Percentiles rank a stretch among this genome's conserved stretches.
These are phyloP conservation scores for Trametes meyenii DNA, from an alignment of 768 basidiomycete species.

Conservation along the genomic window DNA sequence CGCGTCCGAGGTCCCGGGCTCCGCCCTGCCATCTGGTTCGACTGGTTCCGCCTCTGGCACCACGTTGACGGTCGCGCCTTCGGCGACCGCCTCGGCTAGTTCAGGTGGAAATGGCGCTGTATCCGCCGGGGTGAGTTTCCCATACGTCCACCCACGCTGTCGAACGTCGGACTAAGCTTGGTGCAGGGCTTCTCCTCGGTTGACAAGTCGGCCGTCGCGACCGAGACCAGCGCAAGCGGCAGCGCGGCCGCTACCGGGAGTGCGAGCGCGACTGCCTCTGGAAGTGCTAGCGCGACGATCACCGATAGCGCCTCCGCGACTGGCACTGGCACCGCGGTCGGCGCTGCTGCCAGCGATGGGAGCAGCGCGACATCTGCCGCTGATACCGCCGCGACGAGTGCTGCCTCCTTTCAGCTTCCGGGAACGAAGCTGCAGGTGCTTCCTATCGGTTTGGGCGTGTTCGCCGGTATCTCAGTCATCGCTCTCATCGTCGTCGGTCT, in stretches of 20 bases:
- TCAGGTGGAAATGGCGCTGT: constrained; percentile 20
- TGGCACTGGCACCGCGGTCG: constrained; percentile 6
- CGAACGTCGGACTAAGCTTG: background rate
- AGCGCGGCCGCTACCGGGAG: constrained; percentile 1
- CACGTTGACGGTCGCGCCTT: background rate
- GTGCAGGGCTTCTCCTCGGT: constrained; percentile 19
- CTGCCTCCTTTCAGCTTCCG: constrained; percentile 60
- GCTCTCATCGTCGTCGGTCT: constrained; percentile 79
- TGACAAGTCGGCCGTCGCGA: constrained; percentile 10
- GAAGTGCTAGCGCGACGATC: constrained; percentile 12
- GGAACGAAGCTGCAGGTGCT: constrained; percentile 75
- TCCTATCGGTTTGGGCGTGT: constrained; percentile 82
- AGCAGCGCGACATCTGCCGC: constrained; percentile 33
- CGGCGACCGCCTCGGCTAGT: background rate
- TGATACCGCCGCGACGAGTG: constrained; percentile 33
- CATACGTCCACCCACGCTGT: background rate
- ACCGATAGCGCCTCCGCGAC: constrained; percentile 42
- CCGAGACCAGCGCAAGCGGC: constrained; percentile 4
- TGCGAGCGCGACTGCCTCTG: background rate
- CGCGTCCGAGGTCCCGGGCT: constrained; percentile 12
- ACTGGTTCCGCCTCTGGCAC: constrained; percentile 6
- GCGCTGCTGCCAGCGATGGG: background rate
- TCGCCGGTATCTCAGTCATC: constrained; percentile 84
- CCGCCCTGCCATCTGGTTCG: constrained; percentile 10
- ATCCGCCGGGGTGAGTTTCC: constrained; percentile 20